Evolutionary conservation across 2,329 filamentous ascomycete species (phyloP).

Genomic region (Fusarium duplospermum): DNA sequence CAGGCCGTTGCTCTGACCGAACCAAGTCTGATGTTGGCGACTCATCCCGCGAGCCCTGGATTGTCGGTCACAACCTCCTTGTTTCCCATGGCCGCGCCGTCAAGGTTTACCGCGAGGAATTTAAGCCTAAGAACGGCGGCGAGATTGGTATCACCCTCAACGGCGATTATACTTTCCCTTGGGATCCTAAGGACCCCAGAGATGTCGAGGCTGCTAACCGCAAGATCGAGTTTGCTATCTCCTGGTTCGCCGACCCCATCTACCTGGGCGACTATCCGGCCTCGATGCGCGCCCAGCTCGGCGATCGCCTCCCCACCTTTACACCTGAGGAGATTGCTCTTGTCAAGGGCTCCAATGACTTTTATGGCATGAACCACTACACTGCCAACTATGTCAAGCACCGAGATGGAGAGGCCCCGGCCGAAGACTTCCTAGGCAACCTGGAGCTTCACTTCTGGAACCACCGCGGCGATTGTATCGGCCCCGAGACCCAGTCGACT

Average conservation of each 20-base stretch:
- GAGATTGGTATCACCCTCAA: constrained; percentile 91
- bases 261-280: constrained; percentile 87
- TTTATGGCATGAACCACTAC: constrained; percentile 96
- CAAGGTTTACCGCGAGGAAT: constrained; percentile 84
- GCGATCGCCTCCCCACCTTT: constrained; percentile 79
- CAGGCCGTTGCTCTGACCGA: constrained; percentile 83
- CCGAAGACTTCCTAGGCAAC: constrained; percentile 79
- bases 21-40: constrained; percentile 77
- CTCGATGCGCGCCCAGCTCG: constrained; percentile 85
- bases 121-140: constrained; percentile 77
- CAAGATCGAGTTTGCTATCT: constrained; percentile 88
- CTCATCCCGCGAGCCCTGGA: constrained; percentile 82
- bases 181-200: constrained; percentile 79
- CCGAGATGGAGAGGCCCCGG: constrained; percentile 68
- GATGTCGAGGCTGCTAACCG: constrained; percentile 82
- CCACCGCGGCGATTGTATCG: constrained; percentile 79
- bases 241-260: constrained; percentile 89
- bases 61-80: constrained; percentile 82
- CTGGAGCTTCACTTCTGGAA: constrained; percentile 77
- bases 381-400: constrained; percentile 88
- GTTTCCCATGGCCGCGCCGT: constrained; percentile 84
- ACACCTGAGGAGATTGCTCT: constrained; percentile 77
- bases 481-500: constrained; percentile 82
- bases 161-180: constrained; percentile 85
- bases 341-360: constrained; percentile 90